A percentile compares a stretch with the other conserved stretches of the same genome.
Evolutionary conservation across 345 rosid genomes (phyloP).

Genomic region (Euphorbia lathyris): DNA sequence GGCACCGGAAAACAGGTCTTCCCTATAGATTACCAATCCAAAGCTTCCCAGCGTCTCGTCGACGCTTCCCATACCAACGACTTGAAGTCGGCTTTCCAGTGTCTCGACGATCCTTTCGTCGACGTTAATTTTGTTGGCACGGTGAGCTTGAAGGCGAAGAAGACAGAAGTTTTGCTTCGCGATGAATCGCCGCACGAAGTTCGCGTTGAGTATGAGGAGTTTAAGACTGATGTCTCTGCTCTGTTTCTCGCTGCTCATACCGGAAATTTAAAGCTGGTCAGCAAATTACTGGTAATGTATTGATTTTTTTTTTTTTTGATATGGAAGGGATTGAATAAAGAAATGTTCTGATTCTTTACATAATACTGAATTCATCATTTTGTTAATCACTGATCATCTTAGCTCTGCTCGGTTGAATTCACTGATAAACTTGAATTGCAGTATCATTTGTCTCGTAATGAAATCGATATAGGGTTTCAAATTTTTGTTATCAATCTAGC

Average conservation of each 20-base stretch:
- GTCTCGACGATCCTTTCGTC: constrained; percentile 62
- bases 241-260: constrained; percentile 79
- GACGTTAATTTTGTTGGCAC: constrained; percentile 90
- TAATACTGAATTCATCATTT: neutral
- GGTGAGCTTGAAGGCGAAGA: constrained; percentile 66
- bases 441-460: neutral
- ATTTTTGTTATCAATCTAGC: neutral
- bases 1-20: constrained; percentile 17
- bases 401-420: neutral
- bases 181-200: constrained; percentile 67
- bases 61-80: constrained; percentile 21
- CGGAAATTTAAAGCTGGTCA: constrained; percentile 71
- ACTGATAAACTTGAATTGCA: neutral
- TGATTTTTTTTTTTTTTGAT: neutral
- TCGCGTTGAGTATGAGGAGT: constrained; percentile 70
- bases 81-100: constrained; percentile 34
- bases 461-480: too few species aligned
- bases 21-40: constrained; percentile 15
- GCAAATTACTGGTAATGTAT: constrained; percentile 64
- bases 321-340: neutral
- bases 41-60: constrained; percentile 23
- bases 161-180: constrained; percentile 57
- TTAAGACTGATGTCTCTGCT: constrained; percentile 84
- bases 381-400: neutral
- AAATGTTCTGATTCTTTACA: too few species aligned